These are phyloP conservation scores for Solanum tarijense DNA, from an alignment of 257 asterid genomes.

Conservation along the genomic window DNA sequence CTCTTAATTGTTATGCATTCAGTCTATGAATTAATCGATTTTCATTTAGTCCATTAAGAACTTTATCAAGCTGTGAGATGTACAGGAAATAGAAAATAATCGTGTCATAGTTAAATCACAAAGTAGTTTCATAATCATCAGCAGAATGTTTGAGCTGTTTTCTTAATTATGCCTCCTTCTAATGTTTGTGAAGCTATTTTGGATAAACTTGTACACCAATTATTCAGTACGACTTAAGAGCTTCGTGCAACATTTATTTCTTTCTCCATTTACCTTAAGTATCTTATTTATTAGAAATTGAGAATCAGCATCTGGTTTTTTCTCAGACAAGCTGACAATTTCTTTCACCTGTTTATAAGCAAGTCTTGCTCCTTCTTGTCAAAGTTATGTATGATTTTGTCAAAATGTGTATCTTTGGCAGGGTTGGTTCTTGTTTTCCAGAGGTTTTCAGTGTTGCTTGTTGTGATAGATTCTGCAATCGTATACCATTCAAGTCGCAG, in stretches of 20 bases:
- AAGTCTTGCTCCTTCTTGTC: not conserved
- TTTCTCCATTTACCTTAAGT: not conserved
- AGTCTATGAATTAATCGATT: not conserved
- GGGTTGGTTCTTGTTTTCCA: conserved; percentile 39
- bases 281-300: not conserved
- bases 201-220: not conserved
- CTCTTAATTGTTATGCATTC: not conserved
- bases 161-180: not conserved
- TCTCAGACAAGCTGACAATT: not conserved
- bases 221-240: not conserved
- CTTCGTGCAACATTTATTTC: not conserved
- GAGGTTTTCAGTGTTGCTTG: conserved; percentile 27
- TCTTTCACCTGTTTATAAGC: not conserved
- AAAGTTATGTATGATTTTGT: not conserved
- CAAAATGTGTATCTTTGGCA: conserved; percentile 12
- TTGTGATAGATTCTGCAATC: conserved; percentile 34
- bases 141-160: not conserved
- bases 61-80: not conserved
- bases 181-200: not conserved
- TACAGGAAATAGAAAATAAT: not conserved
- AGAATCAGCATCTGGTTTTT: not conserved
- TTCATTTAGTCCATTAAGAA: not conserved
- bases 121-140: not conserved
- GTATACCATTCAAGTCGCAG: conserved; percentile 15
- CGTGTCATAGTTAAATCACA: not conserved